Evolutionary conservation across 2,329 filamentous ascomycete genomes (phyloP), one percentile per base, ranked within the genome.

Genomic region (Cladophialophora psammophila): DNA sequence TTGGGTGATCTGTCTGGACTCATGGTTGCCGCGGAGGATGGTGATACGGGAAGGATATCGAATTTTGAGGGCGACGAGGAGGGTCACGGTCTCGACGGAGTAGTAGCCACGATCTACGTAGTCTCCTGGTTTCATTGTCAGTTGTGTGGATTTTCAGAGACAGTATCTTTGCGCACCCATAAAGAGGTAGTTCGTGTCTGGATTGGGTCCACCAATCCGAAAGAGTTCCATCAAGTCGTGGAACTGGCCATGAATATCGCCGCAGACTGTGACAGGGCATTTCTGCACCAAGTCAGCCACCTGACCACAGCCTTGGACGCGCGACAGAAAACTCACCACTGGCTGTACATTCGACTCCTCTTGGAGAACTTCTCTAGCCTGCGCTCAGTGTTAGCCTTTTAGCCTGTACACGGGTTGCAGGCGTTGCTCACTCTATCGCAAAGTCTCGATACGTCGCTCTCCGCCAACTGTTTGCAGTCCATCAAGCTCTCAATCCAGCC

Each of bases 161-260:
- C n/a, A 31, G 4, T 5, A 12, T 50, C 15, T 34, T 12, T 38
- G 76, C 88, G 77, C 83, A 95, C 93, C 94, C 93, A 99, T 98
- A 84, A 98, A 98, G 73, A 98, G 90, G 82, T 98, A 98, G 85
- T 98, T 98, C 78, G 95, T 98, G 81, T 99, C 95, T 73, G 95
- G 95, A 78, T 97, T 97, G 68, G 94, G 93, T 63, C 95, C 95
- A 74, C 95, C 95, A 80, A 99, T 98, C 84, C 96, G 96, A 87
- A 99, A 99, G 62, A 99, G 88, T 83, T 99, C 95, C 93, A 99
- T 98, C 80, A 99, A 83, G 78, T 99, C 95, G 81, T 98, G 94
- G 80, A 98, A 98, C 82, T 99, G 95, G 73, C 95, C 95, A 81
- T 99, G 95, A 79, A 99, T 99, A 82, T 99, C 95, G 79, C 95